Evolutionary conservation across 768 basidiomycete species (phyloP), one percentile per base, ranked within the genome.

Genomic region (Galerina marginata): DNA sequence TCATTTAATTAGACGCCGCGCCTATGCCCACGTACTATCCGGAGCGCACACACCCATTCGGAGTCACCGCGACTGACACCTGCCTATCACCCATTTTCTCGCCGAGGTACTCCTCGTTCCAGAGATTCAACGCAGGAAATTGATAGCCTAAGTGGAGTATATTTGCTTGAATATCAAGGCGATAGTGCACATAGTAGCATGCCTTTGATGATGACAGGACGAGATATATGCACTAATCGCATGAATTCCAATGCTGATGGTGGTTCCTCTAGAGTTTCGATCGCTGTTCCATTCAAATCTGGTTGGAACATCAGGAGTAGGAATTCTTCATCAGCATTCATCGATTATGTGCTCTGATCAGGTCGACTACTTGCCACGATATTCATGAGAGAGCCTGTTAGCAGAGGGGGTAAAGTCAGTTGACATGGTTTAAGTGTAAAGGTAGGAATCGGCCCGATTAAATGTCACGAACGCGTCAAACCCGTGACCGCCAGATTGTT

Each of bases 31-130:
- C 20, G 25, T 36, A 23, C 26, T 33, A 51, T 38, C 50, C 39
- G 20, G 37, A 39, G 20, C 4, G 29, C 33, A 60, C 82, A 63
- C 63, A 93, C 94, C 93, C 94, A 62, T 93, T 86, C 0, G 93
- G 92, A 5, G 94, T 95, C 43, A 90, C 81, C 1, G 93, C 91
- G 33, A 96, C 85, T 6, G 90, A 89, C 40, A 95, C 81, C 36
- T 63, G 54, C 26, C 72, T 72, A 4, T 83, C 73, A 3, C 81
- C 86, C 82, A 92, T 86, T 51, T 70, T 71, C n/a, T 77, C 64
- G 11, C 74, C 68, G 11, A 95, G 81, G 68, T 90, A 89, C 49
- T 83, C 77, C 68, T 88, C 77, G 10, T 84, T 79, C 95, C 94
- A 96, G 44, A 79, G 79, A 11, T 75, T 69, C 43, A 76, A 69